These are phyloP conservation scores for Cairneyella variabilis DNA, from an alignment of 495 filamentous ascomycete species.

Conservation along the genomic window DNA sequence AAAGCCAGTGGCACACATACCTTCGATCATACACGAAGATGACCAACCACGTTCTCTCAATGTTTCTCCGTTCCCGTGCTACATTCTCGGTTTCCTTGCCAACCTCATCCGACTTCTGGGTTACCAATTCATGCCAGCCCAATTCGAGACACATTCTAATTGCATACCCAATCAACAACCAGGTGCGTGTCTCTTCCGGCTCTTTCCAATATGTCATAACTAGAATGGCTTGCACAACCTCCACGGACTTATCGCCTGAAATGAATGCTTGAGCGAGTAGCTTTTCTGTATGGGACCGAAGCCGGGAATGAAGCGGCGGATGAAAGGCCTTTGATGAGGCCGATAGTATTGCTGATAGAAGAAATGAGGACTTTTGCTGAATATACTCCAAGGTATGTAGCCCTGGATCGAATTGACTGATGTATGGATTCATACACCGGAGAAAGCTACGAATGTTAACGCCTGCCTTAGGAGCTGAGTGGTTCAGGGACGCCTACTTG, in stretches of 20 bases:
- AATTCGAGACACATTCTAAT: conserved; percentile 28
- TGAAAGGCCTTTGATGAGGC: conserved; percentile 26
- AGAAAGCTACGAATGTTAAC: conserved; percentile 23
- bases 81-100: conserved; percentile 6
- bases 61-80: conserved; percentile 18
- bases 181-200: conserved; percentile 25
- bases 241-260: conserved; percentile 20
- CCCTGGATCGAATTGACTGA: conserved; percentile 25
- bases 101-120: neutral
- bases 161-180: conserved; percentile 25
- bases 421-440: conserved; percentile 24
- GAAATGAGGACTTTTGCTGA: conserved; percentile 23
- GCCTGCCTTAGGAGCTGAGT: neutral
- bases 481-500: conserved; percentile 7
- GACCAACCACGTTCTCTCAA: conserved; percentile 26
- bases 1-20: conserved; percentile 7
- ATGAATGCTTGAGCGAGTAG: conserved; percentile 20
- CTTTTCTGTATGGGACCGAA: conserved; percentile 21
- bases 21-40: conserved; percentile 29
- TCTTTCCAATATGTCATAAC: conserved; percentile 30
- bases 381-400: conserved; percentile 26
- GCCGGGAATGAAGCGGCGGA: conserved; percentile 17
- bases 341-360: conserved; percentile 21
- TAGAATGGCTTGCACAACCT: conserved; percentile 22
- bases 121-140: conserved; percentile 24